Percentiles rank a stretch among this genome's conserved stretches.
Conservation (phyloP, 1,284 basidiomycete species). For the Ustilago bromivora region DNA sequence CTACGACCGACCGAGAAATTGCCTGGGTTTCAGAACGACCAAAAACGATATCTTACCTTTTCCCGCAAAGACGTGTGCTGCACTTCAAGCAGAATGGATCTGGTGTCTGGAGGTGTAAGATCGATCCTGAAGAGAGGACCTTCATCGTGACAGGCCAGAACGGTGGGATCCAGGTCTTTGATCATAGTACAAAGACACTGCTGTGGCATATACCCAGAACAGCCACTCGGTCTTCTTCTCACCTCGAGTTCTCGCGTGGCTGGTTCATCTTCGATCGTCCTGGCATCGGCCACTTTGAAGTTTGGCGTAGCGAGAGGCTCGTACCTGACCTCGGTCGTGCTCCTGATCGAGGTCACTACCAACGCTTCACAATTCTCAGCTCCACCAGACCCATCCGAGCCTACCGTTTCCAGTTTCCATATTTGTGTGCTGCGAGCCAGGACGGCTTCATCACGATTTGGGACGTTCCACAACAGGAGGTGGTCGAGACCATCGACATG, state of each 20-base stretch:
- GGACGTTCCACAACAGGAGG: slow-evolving; percentile 41
- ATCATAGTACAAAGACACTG: slow-evolving; percentile 33
- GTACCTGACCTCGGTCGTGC: slow-evolving; percentile 38
- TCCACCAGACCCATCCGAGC: slow-evolving; percentile 42
- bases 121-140: slow-evolving; percentile 57
- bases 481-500: slow-evolving; percentile 43
- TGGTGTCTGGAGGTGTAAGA: slow-evolving; percentile 59
- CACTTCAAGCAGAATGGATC: slow-evolving; percentile 11
- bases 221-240: slow-evolving; percentile 44
- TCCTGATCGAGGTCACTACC: slow-evolving; percentile 53
- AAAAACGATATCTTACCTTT: slow-evolving; percentile 6
- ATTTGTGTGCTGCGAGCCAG: slow-evolving; percentile 47
- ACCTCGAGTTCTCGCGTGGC: slow-evolving; percentile 60
- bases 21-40: neutral
- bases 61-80: slow-evolving; percentile 16
- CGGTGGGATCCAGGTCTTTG: slow-evolving; percentile 40
- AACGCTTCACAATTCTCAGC: slow-evolving; percentile 37
- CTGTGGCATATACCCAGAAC: slow-evolving; percentile 50
- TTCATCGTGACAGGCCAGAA: slow-evolving; percentile 45
- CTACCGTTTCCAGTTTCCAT: slow-evolving; percentile 60
- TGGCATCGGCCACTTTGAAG: slow-evolving; percentile 53
- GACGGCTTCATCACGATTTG: slow-evolving; percentile 46
- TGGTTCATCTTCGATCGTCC: slow-evolving; percentile 60
- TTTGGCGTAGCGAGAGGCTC: slow-evolving; percentile 57
- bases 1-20: neutral